phyloP scores from a whole-genome alignment of 2,329 filamentous ascomycete genomes.

The Rhexocercosporidium sp. region DNA sequence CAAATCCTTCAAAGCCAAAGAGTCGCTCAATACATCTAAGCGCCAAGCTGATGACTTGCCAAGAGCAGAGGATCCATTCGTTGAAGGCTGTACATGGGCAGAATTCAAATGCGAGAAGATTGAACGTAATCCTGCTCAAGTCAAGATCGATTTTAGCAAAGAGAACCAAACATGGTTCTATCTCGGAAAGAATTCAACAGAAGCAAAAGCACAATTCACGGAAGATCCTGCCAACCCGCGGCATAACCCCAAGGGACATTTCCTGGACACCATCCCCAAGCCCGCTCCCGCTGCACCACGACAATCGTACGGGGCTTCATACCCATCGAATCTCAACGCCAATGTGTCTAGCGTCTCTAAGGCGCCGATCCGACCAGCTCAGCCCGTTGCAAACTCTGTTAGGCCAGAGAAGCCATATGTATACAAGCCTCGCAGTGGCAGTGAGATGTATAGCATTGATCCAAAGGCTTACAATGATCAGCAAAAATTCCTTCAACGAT shows the following conservation, averaged over 20 bases:
- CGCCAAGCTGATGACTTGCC: slow-evolving; percentile 66
- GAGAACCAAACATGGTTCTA: slow-evolving; percentile 87
- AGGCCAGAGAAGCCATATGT: slow-evolving; percentile 56
- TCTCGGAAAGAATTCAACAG: slow-evolving; percentile 83
- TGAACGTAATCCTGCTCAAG: slow-evolving; percentile 62
- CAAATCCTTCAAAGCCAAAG: slow-evolving; percentile 63
- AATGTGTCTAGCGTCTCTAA: slow-evolving; percentile 36
- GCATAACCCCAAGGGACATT: slow-evolving; percentile 73
- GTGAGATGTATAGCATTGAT: slow-evolving; percentile 39
- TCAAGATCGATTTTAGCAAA: slow-evolving; percentile 73
- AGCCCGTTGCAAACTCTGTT: slow-evolving; percentile 36
- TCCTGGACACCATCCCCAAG: slow-evolving; percentile 71
- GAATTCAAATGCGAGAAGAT: slow-evolving; percentile 75
- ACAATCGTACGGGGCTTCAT: slow-evolving; percentile 43
- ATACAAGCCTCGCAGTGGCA: slow-evolving; percentile 52
- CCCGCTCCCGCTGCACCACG: slow-evolving; percentile 49
- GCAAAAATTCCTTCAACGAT: slow-evolving; percentile 42
- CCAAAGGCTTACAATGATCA: slow-evolving; percentile 42
- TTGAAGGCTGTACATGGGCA: slow-evolving; percentile 73
- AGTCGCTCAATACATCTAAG: slow-evolving; percentile 70
- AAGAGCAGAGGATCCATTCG: slow-evolving; percentile 68
- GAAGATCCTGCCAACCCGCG: slow-evolving; percentile 67
- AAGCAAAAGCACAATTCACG: slow-evolving; percentile 89
- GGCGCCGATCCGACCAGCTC: slow-evolving; percentile 42
- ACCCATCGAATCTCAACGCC: slow-evolving; percentile 35